Percentiles rank a stretch among this genome's conserved stretches.
These are phyloP conservation scores for Diaporthe ampelina DNA, from an alignment of 2,329 filamentous ascomycete species.

Conservation along the genomic window DNA sequence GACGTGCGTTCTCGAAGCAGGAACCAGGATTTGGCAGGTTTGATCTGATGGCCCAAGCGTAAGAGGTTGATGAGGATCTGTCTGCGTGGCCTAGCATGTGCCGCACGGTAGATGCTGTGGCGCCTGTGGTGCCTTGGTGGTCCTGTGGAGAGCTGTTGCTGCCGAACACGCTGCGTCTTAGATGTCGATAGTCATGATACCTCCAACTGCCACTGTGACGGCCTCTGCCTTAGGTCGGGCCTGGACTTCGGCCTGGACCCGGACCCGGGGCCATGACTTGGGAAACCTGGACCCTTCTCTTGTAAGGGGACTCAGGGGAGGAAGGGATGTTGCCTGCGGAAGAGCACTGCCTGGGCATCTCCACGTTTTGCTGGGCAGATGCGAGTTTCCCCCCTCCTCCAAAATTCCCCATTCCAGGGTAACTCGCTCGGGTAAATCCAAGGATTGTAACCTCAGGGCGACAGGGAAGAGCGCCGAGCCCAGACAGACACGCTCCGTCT, in stretches of 20 bases:
- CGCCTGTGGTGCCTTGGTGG: no score
- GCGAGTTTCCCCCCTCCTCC: slow-evolving; percentile 23
- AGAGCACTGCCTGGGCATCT: slow-evolving; percentile 16
- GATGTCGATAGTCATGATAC: background rate
- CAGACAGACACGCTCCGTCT: background rate
- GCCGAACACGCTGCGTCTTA: background rate
- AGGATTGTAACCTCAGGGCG: slow-evolving; percentile 18
- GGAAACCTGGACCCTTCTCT: slow-evolving; percentile 7
- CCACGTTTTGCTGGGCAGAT: slow-evolving; percentile 31
- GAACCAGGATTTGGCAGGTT: slow-evolving; percentile 17
- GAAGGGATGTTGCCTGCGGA: slow-evolving; percentile 27
- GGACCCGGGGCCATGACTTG: background rate
- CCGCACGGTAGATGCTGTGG: slow-evolving; percentile 10
- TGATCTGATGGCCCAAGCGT: slow-evolving; percentile 33
- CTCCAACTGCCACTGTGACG: background rate
- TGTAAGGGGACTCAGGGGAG: background rate
- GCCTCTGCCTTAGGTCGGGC: slow-evolving; percentile 4
- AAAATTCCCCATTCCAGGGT: slow-evolving; percentile 26
- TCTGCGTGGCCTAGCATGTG: background rate
- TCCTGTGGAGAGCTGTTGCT: background rate
- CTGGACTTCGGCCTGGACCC: background rate
- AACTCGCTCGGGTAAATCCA: slow-evolving; percentile 29
- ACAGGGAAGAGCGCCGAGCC: slow-evolving; percentile 5
- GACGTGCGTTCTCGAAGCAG: background rate
- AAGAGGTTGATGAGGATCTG: slow-evolving; percentile 31